Evolutionary conservation across 176 grass and related monocot species (phyloP), one percentile per base, ranked within the genome.

Genomic region (Lolium multiflorum): DNA sequence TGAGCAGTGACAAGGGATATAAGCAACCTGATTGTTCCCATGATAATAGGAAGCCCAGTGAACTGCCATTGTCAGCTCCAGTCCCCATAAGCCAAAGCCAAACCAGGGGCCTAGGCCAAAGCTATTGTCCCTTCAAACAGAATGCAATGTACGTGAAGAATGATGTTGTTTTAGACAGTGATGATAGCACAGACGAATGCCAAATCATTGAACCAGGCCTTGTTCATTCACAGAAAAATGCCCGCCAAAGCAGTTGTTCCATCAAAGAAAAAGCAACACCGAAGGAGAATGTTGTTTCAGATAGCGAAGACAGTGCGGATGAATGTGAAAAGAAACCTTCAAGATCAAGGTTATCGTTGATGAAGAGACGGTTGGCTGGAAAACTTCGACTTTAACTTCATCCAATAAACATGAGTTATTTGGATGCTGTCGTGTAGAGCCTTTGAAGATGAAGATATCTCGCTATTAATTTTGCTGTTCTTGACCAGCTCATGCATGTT

Each of bases 231-330:
- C 75, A 91, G 69, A 84, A 77, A 88, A 46, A 75, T 13, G 6
- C 9, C 48, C 54, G 38, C 4, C 37, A 75, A 55, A 51, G 35
- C 82, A 91, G 76, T 62, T 62, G 7, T 78, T 68, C 81, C 14
- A n/a, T 41, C 59, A 64, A 85, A 62, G 60, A 71, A 77, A 77
- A 70, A 38, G 3, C 6, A 43, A 64, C 55, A 81, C 31, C 39
- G 52, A 2, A 80, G 37, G 71, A 94, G 57, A 92, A 60, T 0
- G 16, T 88, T 28, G 88, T 98, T 89, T 92, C 88, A 75, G 96
- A 95, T 52, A 95, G 96, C n/a, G 96, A 98, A 85, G 95, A 92
- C 43, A 98, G 93, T 4, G 89, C 81, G 25, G 91, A 95, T 0
- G 93, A 98, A 81, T 8, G 54, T 14, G 78, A 85, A 59, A 90